Base-by-base conservation (phyloP, 108 stramenopile species). In the Nitzschia sp. region DNA sequence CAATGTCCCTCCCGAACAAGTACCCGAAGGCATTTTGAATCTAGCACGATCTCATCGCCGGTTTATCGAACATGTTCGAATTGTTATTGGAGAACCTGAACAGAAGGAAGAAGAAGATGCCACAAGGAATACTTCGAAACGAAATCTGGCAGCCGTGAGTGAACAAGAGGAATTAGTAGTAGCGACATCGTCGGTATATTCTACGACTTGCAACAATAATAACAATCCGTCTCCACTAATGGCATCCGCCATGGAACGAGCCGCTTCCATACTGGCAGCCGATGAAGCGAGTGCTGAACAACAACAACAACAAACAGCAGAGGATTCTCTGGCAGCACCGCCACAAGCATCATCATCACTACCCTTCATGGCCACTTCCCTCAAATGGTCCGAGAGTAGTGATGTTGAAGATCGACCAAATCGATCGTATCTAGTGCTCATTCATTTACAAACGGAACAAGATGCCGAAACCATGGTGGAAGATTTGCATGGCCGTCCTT, bases 11-110 rank as follows among this genome's bases (percentile, higher is more conserved):
- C 89, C 92, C 23, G 77, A 88, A 47, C 87, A 93, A 64, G 89
- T 90, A 13, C 89, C 92, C 17, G 92, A 90, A 72, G 89, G 89
- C 25, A 82, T 93, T n/a, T 64, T 93, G 21, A 84, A 85, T 69
- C 54, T 93, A 55, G 82, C 84, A 25, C 75, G 89, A 11, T 64
- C 84, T 0, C 89, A 93, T 70, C 82, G 84, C 1, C 84, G 86
- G 0, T 87, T 61, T 55, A 88, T 93, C 32, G 62, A 79, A 58
- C 92, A 90, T 65, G 84, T 90, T 1, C 75, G 92, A 45, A 86
- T 93, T 60, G 80, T 93, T 1, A 93, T 89, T 74, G 67, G 64
- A 46, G 72, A 72, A 31, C 57, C 71, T 24, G 78, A 75, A 33
- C 34, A 73, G 25, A 19, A 72, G 30, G 23, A 68, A 18, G 71